Evolutionary conservation across 1,139 yeast genomes (phyloP).

Genomic region (Taphrina flavorubra): DNA sequence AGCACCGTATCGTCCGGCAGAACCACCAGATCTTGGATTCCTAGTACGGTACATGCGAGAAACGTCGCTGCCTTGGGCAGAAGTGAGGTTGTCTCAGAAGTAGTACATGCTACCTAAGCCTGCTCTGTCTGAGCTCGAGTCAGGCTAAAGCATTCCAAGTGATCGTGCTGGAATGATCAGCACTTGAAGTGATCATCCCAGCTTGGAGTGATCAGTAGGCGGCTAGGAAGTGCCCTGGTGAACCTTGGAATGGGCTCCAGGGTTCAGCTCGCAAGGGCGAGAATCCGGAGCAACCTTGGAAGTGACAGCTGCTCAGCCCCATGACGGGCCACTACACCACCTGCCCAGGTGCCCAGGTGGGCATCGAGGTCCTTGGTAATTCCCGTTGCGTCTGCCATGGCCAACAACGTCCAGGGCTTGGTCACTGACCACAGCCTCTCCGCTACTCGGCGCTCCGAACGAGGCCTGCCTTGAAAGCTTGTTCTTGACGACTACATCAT

Average conservation of each 20-base stretch:
- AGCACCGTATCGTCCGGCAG: too few species aligned
- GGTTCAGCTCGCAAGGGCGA: neutral
- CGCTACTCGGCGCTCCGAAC: constrained; percentile 7
- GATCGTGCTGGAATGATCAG: neutral
- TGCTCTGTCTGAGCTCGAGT: too few species aligned
- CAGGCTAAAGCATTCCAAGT: too few species aligned
- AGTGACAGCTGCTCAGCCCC: neutral
- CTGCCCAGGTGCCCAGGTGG: too few species aligned
- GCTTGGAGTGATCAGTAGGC: neutral
- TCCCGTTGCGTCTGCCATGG: too few species aligned
- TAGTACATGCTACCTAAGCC: too few species aligned
- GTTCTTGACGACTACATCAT: neutral
- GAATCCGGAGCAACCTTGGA: too few species aligned
- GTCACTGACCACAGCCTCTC: neutral
- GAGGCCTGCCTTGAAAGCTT: neutral
- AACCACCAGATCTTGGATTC: too few species aligned
- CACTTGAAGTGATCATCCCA: neutral
- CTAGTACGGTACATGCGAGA: too few species aligned
- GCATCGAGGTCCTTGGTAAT: neutral
- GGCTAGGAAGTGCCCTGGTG: neutral
- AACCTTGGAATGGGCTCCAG: neutral
- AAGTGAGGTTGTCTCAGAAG: too few species aligned
- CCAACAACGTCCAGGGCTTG: too few species aligned
- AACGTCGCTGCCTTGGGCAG: too few species aligned
- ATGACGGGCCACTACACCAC: constrained; percentile 11